Conservation (phyloP, 2,329 filamentous ascomycete genomes). For the Epicoccum sorghinum region DNA sequence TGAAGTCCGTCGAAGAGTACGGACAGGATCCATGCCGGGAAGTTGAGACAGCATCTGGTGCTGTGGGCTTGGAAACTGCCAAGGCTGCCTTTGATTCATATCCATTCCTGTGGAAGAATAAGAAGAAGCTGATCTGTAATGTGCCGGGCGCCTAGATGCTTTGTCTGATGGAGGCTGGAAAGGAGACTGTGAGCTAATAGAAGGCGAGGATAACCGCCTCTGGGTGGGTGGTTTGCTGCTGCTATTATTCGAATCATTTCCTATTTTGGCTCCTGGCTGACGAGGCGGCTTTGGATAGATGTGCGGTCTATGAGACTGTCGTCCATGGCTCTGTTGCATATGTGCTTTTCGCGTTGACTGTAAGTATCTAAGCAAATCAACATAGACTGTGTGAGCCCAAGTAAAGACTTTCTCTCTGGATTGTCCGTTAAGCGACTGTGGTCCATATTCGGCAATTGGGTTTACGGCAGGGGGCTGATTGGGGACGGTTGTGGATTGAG, state of each 20-base stretch:
- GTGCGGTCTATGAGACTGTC: slow-evolving; percentile 57
- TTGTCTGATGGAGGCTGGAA: slow-evolving; percentile 30
- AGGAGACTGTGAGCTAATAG: slow-evolving; percentile 28
- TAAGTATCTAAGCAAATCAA: slow-evolving; percentile 56
- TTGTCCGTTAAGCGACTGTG: slow-evolving; percentile 51
- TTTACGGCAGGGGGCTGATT: slow-evolving; percentile 27
- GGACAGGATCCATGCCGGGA: slow-evolving; percentile 34
- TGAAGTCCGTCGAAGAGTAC: slow-evolving; percentile 42
- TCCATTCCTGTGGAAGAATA: slow-evolving; percentile 32
- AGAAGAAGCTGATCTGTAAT: slow-evolving; percentile 39
- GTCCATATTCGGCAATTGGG: slow-evolving; percentile 46
- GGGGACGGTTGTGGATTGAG: slow-evolving; percentile 36
- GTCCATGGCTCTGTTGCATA: slow-evolving; percentile 49
- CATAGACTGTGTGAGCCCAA: slow-evolving; percentile 55
- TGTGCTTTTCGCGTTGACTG: slow-evolving; percentile 53
- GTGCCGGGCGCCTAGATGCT: slow-evolving; percentile 29
- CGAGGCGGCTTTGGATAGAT: slow-evolving; percentile 68
- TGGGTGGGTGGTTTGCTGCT: slow-evolving; percentile 39
- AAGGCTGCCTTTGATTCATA: slow-evolving; percentile 28
- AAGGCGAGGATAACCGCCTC: slow-evolving; percentile 41
- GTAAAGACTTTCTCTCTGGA: slow-evolving; percentile 54
- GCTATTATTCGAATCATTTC: slow-evolving; percentile 34
- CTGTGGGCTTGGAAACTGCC: slow-evolving; percentile 34
- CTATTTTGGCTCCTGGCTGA: slow-evolving; percentile 60
- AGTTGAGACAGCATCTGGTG: slow-evolving; percentile 28